A percentile compares a stretch with the other conserved stretches of the same genome.
phyloP scores from a whole-genome alignment of 345 rosid species.

The Leavenworthia alabamica region DNA sequence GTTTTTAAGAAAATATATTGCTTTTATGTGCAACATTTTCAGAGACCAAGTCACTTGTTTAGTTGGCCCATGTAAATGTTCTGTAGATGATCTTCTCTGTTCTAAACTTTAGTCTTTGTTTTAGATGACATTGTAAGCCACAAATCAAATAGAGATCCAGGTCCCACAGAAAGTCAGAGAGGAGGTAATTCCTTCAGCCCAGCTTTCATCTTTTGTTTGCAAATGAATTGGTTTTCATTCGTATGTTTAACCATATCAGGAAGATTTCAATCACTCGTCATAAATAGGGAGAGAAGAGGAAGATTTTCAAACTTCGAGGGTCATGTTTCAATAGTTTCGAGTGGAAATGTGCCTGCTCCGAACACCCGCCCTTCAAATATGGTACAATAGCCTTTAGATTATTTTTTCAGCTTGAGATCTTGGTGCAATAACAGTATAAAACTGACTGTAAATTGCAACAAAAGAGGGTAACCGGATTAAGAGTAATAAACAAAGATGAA shows the following conservation, averaged over 20 bases:
- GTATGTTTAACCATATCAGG: slow-evolving; percentile 38
- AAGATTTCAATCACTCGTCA: slow-evolving; percentile 48
- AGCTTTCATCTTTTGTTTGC: slow-evolving; percentile 6
- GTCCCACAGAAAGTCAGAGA: slow-evolving; percentile 47
- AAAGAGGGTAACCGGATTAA: not conserved
- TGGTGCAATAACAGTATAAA: slow-evolving; percentile 3
- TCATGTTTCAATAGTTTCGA: slow-evolving; percentile 37
- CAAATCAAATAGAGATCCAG: slow-evolving; percentile 48
- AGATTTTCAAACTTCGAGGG: slow-evolving; percentile 52
- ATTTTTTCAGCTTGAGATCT: not conserved
- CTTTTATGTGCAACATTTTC: not conserved
- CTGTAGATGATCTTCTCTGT: not conserved
- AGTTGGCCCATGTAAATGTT: not conserved
- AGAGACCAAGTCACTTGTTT: slow-evolving; percentile 1
- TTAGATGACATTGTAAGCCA: slow-evolving; percentile 59
- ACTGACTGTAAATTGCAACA: slow-evolving; percentile 9
- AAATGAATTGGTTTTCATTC: slow-evolving; percentile 10
- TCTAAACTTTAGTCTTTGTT: slow-evolving; percentile 24
- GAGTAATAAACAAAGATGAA: not conserved
- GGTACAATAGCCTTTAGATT: slow-evolving; percentile 34
- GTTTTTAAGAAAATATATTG: not conserved
- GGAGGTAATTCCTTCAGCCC: slow-evolving; percentile 49
- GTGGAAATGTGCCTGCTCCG: slow-evolving; percentile 36
- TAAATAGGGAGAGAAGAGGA: slow-evolving; percentile 78
- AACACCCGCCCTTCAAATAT: slow-evolving; percentile 42